Evolutionary conservation across 2,329 filamentous ascomycete genomes (phyloP), one percentile per base, ranked within the genome.

Genomic region (Domatiomyces globalis): DNA sequence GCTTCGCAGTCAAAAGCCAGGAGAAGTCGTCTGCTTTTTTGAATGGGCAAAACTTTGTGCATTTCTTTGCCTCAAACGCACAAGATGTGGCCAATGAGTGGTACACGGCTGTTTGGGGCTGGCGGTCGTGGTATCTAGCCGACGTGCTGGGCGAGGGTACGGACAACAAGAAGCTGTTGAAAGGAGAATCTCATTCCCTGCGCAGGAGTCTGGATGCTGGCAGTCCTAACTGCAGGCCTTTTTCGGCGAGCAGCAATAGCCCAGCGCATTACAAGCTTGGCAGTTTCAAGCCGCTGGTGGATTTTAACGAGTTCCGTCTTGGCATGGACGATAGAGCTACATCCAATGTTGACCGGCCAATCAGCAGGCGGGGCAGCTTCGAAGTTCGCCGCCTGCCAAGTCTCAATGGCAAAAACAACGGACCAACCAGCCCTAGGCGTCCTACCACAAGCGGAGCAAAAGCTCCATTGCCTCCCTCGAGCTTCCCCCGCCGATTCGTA

Each of bases 91-190:
- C 85, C 0, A 74, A 76, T n/a, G 69, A 72, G 12, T 95, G 90
- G 68, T 81, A 84, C 61, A 72, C 76, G 15, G 75, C 76, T 20
- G 75, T 94, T 1, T 87, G 95, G 55, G 71, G 70, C 42, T 95
- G 89, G 89, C 79, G 90, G 53, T 94, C 86, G 66, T 95, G 88
- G 87, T 95, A 95, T 62, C 70, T 95, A 6, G 84, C 87, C 44
- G 82, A 86, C 59, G 80, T 81, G 54, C 76, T 83, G 63, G 79
- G 81, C 17, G 75, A 76, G 50, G 73, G 72, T n/a, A 63, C 71
- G 54, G 69, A 68, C n/a, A 48, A 27, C 33, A 44, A 43, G 12
- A 22, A 46, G 25, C 27, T 18, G 42, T 12, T 50, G n/a, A 19
- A n/a, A 19, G 53, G 18, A 46, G 49, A n/a, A 48, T 9, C 20